These are phyloP conservation scores for Rosa lucieae DNA, from an alignment of 306 rosid genomes.

Conservation along the genomic window DNA sequence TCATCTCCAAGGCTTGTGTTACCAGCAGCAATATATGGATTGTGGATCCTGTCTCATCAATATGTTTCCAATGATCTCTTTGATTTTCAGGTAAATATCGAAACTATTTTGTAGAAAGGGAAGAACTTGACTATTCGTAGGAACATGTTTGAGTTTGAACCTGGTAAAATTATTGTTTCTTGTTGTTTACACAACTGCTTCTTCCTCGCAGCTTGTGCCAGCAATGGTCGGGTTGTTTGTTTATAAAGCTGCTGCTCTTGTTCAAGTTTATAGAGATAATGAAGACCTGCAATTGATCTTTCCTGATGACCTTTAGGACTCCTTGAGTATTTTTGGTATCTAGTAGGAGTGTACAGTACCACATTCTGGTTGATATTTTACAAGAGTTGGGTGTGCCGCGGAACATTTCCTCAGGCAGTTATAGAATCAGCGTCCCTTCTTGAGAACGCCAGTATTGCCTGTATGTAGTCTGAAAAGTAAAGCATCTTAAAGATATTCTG, in stretches of 20 bases:
- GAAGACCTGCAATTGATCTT: conserved; percentile 63
- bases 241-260: conserved; percentile 84
- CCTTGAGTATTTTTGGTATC: not conserved
- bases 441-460: not conserved
- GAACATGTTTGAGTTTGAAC: not conserved
- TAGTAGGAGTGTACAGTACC: conserved; percentile 10
- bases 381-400: conserved; percentile 9
- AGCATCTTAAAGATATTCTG: not conserved
- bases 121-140: not conserved
- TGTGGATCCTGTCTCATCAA: conserved; percentile 70
- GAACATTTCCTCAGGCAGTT: not conserved
- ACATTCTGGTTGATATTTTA: not conserved
- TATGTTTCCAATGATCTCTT: conserved; percentile 56
- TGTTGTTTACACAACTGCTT: not conserved
- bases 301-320: conserved; percentile 45
- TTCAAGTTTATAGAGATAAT: conserved; percentile 91
- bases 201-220: conserved; percentile 67
- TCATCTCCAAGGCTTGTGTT: conserved; percentile 95
- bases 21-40: conserved; percentile 78
- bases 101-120: conserved; percentile 5
- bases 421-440: not conserved
- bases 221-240: conserved; percentile 96
- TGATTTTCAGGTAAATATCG: conserved; percentile 77
- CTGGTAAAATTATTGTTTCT: not conserved
- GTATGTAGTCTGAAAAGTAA: conserved; percentile 1